Conservation (phyloP, 1,284 basidiomycete genomes). For the Hortiboletus rubellus region DNA sequence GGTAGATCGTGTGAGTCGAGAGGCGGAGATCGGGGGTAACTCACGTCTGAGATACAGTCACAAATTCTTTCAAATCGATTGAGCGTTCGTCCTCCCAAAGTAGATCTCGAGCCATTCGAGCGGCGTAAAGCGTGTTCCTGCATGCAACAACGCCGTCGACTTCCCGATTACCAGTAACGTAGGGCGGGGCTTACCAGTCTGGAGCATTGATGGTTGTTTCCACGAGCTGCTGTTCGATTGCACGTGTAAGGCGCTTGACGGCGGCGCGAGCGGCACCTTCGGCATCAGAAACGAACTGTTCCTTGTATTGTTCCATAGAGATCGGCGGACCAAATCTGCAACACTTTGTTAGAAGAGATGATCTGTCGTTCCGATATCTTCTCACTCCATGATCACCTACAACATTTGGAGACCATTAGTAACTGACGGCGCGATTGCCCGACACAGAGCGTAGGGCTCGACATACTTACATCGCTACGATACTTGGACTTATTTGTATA, state of each 20-base stretch:
- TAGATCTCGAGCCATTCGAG: conserved; percentile 86
- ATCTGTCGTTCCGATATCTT: conserved; percentile 11
- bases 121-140: conserved; percentile 85
- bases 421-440: neutral
- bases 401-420: conserved; percentile 17
- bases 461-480: conserved; percentile 69
- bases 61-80: conserved; percentile 78
- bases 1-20: conserved; percentile 24
- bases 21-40: conserved; percentile 26
- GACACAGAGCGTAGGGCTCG: conserved; percentile 8
- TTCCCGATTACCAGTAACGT: conserved; percentile 8
- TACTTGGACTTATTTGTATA: conserved; percentile 97
- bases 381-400: conserved; percentile 73
- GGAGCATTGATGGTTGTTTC: conserved; percentile 87
- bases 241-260: conserved; percentile 84
- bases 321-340: conserved; percentile 82
- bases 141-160: conserved; percentile 17
- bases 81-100: conserved; percentile 80
- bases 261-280: conserved; percentile 75
- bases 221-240: conserved; percentile 69
- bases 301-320: conserved; percentile 69
- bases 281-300: conserved; percentile 70
- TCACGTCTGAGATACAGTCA: conserved; percentile 86
- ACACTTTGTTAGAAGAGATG: conserved; percentile 12
- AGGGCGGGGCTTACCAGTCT: conserved; percentile 66